phyloP scores from a whole-genome alignment of 1,284 basidiomycete species.

The Sphaerobolus stellatus region DNA sequence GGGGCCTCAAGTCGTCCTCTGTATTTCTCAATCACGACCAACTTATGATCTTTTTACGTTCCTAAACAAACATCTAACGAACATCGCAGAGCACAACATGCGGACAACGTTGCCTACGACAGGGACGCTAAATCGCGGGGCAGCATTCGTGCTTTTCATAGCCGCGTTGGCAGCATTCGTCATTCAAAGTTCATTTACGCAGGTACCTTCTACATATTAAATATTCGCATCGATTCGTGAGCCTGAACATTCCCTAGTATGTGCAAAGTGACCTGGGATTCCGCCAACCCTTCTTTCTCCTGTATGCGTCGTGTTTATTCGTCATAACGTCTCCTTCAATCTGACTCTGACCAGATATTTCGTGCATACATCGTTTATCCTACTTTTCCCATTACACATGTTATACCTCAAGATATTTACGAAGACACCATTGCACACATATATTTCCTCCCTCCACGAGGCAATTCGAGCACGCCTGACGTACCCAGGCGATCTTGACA shows the following conservation, averaged over 20 bases:
- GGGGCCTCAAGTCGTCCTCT: no score
- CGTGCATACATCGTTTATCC: conserved; percentile 67
- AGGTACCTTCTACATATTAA: no score
- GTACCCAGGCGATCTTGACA: conserved; percentile 27
- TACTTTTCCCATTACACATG: conserved; percentile 73
- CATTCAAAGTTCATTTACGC: conserved; percentile 65
- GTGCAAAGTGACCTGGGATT: conserved; percentile 70
- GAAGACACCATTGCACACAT: conserved; percentile 42
- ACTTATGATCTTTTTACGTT: conserved; percentile 6
- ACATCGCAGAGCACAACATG: no score
- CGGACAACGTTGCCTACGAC: no score
- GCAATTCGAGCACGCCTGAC: conserved; percentile 56
- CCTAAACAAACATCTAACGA: conserved; percentile 1
- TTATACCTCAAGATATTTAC: conserved; percentile 54
- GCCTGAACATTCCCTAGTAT: conserved; percentile 45
- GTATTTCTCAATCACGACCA: not conserved
- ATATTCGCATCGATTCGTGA: not conserved
- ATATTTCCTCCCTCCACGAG: conserved; percentile 49
- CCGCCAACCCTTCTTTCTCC: conserved; percentile 75
- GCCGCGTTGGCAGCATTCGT: conserved; percentile 62
- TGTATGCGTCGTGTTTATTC: conserved; percentile 45
- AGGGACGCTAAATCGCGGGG: no score
- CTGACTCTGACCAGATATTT: conserved; percentile 53
- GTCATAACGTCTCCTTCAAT: not conserved
- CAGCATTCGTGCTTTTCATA: conserved; percentile 46